Conservation (phyloP, 1,284 basidiomycete genomes). For the Heterobasidion parviporum region DNA sequence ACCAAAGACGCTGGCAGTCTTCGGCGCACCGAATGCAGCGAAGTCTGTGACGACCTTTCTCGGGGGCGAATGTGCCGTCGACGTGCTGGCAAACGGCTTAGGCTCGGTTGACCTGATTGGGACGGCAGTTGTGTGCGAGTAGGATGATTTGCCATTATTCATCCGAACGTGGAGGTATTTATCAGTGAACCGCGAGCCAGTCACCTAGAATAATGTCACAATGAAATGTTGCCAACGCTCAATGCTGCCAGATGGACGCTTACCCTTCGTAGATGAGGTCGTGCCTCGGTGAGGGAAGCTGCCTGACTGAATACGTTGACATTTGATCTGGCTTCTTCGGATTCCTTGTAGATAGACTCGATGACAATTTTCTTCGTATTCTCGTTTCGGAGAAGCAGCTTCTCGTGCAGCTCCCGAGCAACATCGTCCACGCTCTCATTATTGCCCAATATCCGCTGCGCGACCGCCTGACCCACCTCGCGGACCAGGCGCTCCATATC, state of each 20-base stretch:
- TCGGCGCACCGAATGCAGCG: conserved; percentile 79
- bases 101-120: conserved; percentile 34
- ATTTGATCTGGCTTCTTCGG: conserved; percentile 84
- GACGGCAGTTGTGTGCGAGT: conserved; percentile 37
- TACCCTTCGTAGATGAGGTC: conserved; percentile 76
- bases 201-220: conserved; percentile 47
- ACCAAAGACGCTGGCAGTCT: conserved; percentile 67
- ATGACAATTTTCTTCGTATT: conserved; percentile 95
- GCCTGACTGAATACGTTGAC: conserved; percentile 82
- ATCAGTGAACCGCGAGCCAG: conserved; percentile 88
- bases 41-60: conserved; percentile 86
- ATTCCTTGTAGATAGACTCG: conserved; percentile 93
- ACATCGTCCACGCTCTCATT: conserved; percentile 93
- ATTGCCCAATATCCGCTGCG: conserved; percentile 82
- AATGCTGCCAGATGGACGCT: conserved; percentile 15
- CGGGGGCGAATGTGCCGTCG: conserved; percentile 47
- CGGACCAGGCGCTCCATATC: conserved; percentile 96
- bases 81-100: conserved; percentile 21
- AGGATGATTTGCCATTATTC: conserved; percentile 39
- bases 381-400: conserved; percentile 86
- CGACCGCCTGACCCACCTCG: conserved; percentile 91
- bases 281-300: conserved; percentile 65
- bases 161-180: conserved; percentile 81
- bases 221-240: not conserved
- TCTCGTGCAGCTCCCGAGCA: conserved; percentile 88